Conservation (phyloP, 73 alveolate species). For the Symbiodinium natans region DNA sequence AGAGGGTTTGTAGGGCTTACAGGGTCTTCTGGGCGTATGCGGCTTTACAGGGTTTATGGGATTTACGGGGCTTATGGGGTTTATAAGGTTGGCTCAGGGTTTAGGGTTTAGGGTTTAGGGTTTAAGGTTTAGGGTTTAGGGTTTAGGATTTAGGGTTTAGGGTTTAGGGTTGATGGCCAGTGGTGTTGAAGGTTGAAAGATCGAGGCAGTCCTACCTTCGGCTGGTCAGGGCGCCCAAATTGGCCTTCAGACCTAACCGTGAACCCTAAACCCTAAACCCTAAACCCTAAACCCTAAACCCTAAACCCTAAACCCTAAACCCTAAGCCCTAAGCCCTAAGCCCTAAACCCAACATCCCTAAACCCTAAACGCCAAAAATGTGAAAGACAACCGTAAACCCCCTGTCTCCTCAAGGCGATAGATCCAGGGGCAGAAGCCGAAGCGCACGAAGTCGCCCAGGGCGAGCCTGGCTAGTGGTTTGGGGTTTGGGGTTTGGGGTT, state of each 20-base stretch:
- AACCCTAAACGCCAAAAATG: neutral
- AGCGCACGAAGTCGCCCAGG: slow-evolving; percentile 64
- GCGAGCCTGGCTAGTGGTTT: slow-evolving; percentile 3
- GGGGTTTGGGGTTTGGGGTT: no score
- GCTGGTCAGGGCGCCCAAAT: no score
- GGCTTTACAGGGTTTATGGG: no score
- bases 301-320: slow-evolving; percentile 8
- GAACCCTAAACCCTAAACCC: neutral
- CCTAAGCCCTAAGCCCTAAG: neutral
- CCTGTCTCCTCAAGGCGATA: slow-evolving; percentile 50
- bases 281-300: neutral
- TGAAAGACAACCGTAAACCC: no score
- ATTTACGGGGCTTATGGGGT: no score
- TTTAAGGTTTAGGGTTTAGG: neutral
- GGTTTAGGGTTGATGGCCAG: no score
- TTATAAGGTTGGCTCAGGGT: no score
- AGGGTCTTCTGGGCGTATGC: no score
- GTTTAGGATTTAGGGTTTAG: neutral
- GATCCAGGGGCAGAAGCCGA: slow-evolving; percentile 87
- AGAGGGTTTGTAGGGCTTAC: no score
- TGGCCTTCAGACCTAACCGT: neutral
- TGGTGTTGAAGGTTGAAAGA: no score
- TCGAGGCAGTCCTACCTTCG: no score
- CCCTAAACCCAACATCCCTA: neutral
- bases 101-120: neutral